Evolutionary conservation across 805 yeast species (phyloP), one percentile per base, ranked within the genome.

Genomic region (Ogataea trehalophila): DNA sequence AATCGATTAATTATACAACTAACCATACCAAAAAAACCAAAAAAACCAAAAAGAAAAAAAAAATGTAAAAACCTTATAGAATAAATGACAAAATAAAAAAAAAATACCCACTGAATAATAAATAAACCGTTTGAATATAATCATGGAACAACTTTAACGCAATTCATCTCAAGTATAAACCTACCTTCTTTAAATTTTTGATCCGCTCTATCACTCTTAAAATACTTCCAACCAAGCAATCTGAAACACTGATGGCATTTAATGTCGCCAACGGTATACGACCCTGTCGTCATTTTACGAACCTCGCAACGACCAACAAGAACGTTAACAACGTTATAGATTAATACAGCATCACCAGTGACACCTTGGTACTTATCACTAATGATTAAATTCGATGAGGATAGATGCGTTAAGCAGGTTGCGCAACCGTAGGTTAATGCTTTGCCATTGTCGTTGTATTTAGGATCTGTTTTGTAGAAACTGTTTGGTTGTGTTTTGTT

Each of bases 151-250:
- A 33, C 34, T 36, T 47, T 54, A 47, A 58, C 50, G 31, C 49
- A 53, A 44, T 59, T 56, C 6, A 64, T 34, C 50, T 81, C 86
- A 50, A 83, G 67, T 36, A 83, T 79, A 54, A 66, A 82, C 53
- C 75, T 73, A 8, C 85, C 84, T 56, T 79, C 86, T 59, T 83
- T 83, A 60, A 77, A 81, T 49, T 70, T 67, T 64, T 81, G 83
- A 16, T 68, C 61, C 18, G 56, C 55, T 29, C 66, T 62, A 33
- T 70, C 72, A 40, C 84, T 74, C 54, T 68, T 69, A 37, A 81
- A 58, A 55, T 83, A 83, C 50, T 74, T 76, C 89, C 89, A 83
- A 3, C 88, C 89, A 16, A 83, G 66, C 44, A 74, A 63, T 5
- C 63, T 60, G 43, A 67, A 66, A 58, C 89, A 83, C 51, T 75